Conservation (phyloP, 2,329 filamentous ascomycete species). For the Dissoconium aciculare region DNA sequence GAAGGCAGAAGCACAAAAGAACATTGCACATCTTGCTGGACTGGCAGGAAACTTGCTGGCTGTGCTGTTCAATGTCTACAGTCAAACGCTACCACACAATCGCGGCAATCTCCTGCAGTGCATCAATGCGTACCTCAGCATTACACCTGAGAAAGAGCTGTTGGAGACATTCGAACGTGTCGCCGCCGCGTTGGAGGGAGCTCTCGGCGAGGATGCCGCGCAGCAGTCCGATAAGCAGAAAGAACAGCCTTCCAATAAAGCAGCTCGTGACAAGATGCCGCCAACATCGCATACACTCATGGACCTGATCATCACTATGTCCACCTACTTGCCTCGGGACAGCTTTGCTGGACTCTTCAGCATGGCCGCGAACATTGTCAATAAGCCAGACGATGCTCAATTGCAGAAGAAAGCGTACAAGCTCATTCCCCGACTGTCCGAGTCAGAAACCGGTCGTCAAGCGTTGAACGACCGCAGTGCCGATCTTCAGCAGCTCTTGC, state of each 20-base stretch:
- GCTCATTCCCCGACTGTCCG: slow-evolving; percentile 77
- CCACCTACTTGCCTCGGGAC: slow-evolving; percentile 75
- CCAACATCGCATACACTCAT: slow-evolving; percentile 89
- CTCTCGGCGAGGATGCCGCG: slow-evolving; percentile 45
- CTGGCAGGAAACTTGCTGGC: slow-evolving; percentile 83
- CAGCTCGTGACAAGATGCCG: slow-evolving; percentile 59
- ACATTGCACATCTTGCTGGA: slow-evolving; percentile 62
- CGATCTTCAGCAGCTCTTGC: slow-evolving; percentile 69
- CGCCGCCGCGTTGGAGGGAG: slow-evolving; percentile 62
- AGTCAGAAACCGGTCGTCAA: slow-evolving; percentile 60
- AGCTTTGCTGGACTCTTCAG: slow-evolving; percentile 76
- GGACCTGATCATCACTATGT: slow-evolving; percentile 93
- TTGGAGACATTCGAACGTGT: slow-evolving; percentile 81
- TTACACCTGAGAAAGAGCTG: slow-evolving; percentile 49
- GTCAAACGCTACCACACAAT: slow-evolving; percentile 83
- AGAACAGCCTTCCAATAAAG: slow-evolving; percentile 27
- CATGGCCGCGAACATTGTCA: slow-evolving; percentile 70
- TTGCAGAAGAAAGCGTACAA: slow-evolving; percentile 99
- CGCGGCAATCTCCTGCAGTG: slow-evolving; percentile 82
- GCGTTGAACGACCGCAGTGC: slow-evolving; percentile 60
- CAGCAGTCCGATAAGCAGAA: slow-evolving; percentile 48
- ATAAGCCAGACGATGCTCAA: slow-evolving; percentile 71
- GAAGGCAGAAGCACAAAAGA: slow-evolving; percentile 59
- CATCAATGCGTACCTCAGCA: slow-evolving; percentile 86
- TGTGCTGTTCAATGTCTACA: slow-evolving; percentile 98